Percentiles rank a stretch among this genome's conserved stretches.
Evolutionary conservation across 345 rosid species (phyloP).

Genomic region (Diplotaxis tenuifolia): DNA sequence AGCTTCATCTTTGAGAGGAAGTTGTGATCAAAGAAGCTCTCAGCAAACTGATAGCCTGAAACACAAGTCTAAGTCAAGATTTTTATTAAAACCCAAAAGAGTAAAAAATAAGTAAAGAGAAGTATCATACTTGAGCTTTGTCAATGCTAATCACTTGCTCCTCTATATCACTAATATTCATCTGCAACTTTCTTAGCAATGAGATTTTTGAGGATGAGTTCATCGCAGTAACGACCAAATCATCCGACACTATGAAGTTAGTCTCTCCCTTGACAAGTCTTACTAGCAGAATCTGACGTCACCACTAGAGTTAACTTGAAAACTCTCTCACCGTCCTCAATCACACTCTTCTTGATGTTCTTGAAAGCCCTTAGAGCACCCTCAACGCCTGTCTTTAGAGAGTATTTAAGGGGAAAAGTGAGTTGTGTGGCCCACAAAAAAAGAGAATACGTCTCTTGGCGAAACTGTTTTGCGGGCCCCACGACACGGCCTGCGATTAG

Average conservation of each 20-base stretch:
- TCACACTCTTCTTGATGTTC: background rate
- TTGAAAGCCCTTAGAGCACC: too few relatives aligned
- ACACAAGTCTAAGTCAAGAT: background rate
- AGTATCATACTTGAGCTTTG: constrained; percentile 15
- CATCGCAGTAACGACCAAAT: constrained; percentile 19
- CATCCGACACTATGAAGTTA: constrained; percentile 22
- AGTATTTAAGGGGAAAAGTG: too few relatives aligned
- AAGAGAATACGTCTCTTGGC: too few relatives aligned
- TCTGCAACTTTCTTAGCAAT: constrained; percentile 9
- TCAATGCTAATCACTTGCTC: constrained; percentile 25
- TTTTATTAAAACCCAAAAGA: background rate
- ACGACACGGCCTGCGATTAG: too few relatives aligned
- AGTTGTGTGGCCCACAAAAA: too few relatives aligned
- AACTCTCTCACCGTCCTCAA: background rate
- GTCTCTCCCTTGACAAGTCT: constrained; percentile 24
- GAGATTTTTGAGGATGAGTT: constrained; percentile 23
- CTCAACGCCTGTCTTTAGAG: too few relatives aligned
- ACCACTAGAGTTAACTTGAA: background rate
- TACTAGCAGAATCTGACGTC: background rate
- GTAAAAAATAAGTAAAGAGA: background rate
- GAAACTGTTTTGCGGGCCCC: too few relatives aligned
- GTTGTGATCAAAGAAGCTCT: constrained; percentile 23
- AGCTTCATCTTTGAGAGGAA: background rate
- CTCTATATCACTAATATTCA: constrained; percentile 8
- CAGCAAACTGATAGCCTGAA: constrained; percentile 22